Percentiles rank a stretch among this genome's conserved stretches.
phyloP scores from a whole-genome alignment of 352 stramenopile species.

The Phytophthora crassamura region DNA sequence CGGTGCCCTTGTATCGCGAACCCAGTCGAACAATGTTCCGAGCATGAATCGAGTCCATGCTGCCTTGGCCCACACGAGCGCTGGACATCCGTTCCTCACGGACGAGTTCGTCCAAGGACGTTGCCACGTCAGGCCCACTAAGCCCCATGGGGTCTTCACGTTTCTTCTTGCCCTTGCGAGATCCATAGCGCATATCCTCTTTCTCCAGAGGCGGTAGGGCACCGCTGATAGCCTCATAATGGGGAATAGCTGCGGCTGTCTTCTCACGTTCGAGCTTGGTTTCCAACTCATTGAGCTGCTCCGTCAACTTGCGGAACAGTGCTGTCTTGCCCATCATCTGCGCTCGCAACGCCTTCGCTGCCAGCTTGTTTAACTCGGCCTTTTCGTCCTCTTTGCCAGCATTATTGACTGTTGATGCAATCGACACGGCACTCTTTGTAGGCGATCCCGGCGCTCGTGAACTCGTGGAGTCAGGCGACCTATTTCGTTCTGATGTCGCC shows the following conservation, averaged over 20 bases:
- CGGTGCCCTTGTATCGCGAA: constrained; percentile 73
- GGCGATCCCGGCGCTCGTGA: constrained; percentile 1
- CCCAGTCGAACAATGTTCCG: constrained; percentile 81
- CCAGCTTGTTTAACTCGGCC: constrained; percentile 81
- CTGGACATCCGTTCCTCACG: constrained; percentile 75
- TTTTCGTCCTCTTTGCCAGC: constrained; percentile 35
- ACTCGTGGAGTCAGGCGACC: not conserved
- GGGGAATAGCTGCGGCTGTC: constrained; percentile 47
- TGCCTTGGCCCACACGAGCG: constrained; percentile 47
- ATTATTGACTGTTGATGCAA: not conserved
- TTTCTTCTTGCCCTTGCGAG: constrained; percentile 74
- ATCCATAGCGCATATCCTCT: constrained; percentile 68
- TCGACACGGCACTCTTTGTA: constrained; percentile 11
- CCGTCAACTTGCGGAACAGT: constrained; percentile 75
- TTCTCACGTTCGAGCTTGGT: constrained; percentile 57
- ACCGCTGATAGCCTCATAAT: constrained; percentile 64
- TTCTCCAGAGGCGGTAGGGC: constrained; percentile 73
- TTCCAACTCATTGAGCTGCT: constrained; percentile 85
- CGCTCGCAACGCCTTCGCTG: constrained; percentile 73
- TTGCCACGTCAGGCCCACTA: constrained; percentile 26
- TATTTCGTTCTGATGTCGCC: not conserved
- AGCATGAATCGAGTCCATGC: constrained; percentile 76
- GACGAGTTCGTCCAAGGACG: constrained; percentile 80
- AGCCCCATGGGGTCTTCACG: constrained; percentile 22
- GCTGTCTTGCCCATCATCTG: constrained; percentile 87